Evolutionary conservation across 1,284 basidiomycete species (phyloP), one percentile per base, ranked within the genome.

Genomic region (Leccinum solheimii): DNA sequence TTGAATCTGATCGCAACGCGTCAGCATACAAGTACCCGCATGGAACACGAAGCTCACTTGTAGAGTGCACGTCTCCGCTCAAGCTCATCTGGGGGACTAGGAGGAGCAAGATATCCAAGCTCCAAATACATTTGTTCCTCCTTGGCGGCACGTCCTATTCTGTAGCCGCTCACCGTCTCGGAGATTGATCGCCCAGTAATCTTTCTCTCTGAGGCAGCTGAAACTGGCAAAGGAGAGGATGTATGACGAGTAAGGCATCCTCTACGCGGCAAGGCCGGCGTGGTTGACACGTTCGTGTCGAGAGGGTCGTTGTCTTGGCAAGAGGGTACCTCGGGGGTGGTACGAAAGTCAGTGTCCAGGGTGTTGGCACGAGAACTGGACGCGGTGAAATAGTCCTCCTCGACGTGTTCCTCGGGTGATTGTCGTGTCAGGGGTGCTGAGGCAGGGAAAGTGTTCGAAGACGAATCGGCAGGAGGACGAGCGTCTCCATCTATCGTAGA

Each of bases 21-120:
- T 66, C 55, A 67, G 48, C 38, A 48, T 21, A 32, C 6, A 21
- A 53, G 21, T 30, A 36, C 7, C 49, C 56, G 53, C 38, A 23
- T 40, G 57, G 61, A 61, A 23, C 40, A 43, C 11, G 38, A 14
- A 27, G 70, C 84, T 68, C 68, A 91, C 86, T 90, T 90, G 76
- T 91, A 88, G 68, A 97, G 75, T 5, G 94, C 94, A 55, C 92
- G 81, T 48, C 91, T 78, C 21, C 94, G 82, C 59, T 92, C 91
- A 21, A 86, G 75, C 74, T 97, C 94, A 66, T 94, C 84, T 1
- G 89, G 88, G 3, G 94, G 92, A 64, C 87, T 81, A 3, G 94
- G 94, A 21, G 94, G 88, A 7, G 84, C 81, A 14, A 96, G 81
- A 74, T 91, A 95, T 3, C 88, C 90, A 50, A 86, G 73, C 52